These are phyloP conservation scores for Akanthomyces dipterigenus DNA, from an alignment of 2,329 filamentous ascomycete genomes.

Conservation along the genomic window DNA sequence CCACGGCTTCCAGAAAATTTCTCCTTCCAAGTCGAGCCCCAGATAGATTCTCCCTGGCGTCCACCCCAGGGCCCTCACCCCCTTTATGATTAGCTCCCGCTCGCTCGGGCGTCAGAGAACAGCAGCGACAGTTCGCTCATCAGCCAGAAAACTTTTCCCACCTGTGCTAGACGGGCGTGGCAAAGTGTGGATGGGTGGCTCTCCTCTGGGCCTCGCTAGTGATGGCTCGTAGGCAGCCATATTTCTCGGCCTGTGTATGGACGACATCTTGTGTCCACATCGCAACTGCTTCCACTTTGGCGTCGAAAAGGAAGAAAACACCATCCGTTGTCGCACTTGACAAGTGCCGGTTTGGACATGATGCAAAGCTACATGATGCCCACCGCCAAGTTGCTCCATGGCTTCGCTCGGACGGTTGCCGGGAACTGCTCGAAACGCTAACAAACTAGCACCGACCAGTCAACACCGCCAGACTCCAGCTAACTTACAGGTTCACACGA, in stretches of 20 bases:
- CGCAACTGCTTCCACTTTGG: slow-evolving; percentile 3
- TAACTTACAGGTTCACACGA: not conserved
- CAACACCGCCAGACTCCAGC: not conserved
- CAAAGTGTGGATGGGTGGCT: not conserved
- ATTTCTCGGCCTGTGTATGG: slow-evolving; percentile 10
- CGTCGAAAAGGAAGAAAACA: not conserved
- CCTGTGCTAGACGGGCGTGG: not conserved
- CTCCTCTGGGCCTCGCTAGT: not conserved
- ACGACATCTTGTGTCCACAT: not conserved
- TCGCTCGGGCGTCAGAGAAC: not conserved
- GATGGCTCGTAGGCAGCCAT: slow-evolving; percentile 4
- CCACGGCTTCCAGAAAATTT: slow-evolving; percentile 9
- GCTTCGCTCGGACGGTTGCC: not conserved
- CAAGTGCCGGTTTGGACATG: not conserved
- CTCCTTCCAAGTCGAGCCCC: slow-evolving; percentile 9
- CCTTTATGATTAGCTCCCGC: not conserved
- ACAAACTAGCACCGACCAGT: no score
- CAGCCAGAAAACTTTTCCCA: slow-evolving; percentile 6
- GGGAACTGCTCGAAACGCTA: not conserved
- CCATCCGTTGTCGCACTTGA: not conserved
- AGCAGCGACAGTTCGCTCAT: not conserved
- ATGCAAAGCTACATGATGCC: not conserved
- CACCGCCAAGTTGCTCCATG: not conserved
- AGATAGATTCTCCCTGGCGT: not conserved
- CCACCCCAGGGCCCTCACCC: not conserved